A percentile compares a stretch with the other conserved stretches of the same genome.
Conservation (phyloP, 2,329 filamentous ascomycete species). For the Didymella arachidicola region DNA sequence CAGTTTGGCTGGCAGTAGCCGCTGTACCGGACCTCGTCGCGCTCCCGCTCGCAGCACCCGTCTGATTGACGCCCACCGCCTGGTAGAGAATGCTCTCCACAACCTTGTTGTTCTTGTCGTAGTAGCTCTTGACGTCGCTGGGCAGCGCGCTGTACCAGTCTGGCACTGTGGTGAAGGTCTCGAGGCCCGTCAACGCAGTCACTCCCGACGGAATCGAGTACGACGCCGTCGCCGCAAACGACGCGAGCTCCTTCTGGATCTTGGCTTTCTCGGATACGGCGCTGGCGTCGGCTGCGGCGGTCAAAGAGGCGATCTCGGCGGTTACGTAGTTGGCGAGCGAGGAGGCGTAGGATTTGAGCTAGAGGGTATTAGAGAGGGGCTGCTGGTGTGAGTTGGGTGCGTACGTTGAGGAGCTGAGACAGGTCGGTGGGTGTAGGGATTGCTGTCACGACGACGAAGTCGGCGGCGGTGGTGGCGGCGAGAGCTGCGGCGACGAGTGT, state of each 20-base stretch:
- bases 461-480: slow-evolving; percentile 27
- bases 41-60: slow-evolving; percentile 13
- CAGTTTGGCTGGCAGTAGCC: slow-evolving; percentile 13
- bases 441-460: slow-evolving; percentile 34
- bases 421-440: slow-evolving; percentile 27
- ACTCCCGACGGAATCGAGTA: slow-evolving; percentile 29
- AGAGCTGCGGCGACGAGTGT: slow-evolving; percentile 29
- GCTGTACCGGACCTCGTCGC: slow-evolving; percentile 17
- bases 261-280: slow-evolving; percentile 25
- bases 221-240: slow-evolving; percentile 32
- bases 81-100: slow-evolving; percentile 30
- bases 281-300: slow-evolving; percentile 19
- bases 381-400: not conserved
- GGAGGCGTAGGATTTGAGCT: slow-evolving; percentile 28
- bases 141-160: slow-evolving; percentile 38
- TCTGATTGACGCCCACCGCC: slow-evolving; percentile 23
- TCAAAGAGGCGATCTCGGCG: slow-evolving; percentile 24
- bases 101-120: slow-evolving; percentile 29
- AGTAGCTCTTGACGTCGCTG: slow-evolving; percentile 35
- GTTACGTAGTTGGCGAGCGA: slow-evolving; percentile 25
- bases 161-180: slow-evolving; percentile 29
- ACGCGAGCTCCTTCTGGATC: slow-evolving; percentile 29
- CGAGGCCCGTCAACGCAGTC: slow-evolving; percentile 23
- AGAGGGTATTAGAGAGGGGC: not conserved
- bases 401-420: slow-evolving; percentile 28